phyloP scores from a whole-genome alignment of 2,329 filamentous ascomycete genomes.

The Monosporascus ibericus region DNA sequence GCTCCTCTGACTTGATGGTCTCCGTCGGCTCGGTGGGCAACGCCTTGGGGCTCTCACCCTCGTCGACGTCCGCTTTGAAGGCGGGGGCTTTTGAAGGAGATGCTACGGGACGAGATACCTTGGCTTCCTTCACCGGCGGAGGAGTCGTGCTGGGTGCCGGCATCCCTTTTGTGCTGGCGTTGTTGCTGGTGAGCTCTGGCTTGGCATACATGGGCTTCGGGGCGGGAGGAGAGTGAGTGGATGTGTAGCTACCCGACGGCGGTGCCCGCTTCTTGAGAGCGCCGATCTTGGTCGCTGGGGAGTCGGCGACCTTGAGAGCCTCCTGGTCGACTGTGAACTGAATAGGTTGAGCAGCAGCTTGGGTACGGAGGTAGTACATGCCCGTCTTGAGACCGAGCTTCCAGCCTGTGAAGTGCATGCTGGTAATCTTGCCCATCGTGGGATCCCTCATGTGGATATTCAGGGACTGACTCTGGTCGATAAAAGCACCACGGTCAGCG shows the following conservation, averaged over 20 bases:
- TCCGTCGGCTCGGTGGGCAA: constrained; percentile 65
- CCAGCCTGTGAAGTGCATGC: constrained; percentile 99
- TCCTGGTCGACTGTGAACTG: constrained; percentile 99
- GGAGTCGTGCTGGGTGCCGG: constrained; percentile 65
- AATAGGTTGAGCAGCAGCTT: constrained; percentile 92
- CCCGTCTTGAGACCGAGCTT: constrained; percentile 98
- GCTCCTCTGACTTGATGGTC: constrained; percentile 57
- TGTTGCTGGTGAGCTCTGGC: constrained; percentile 37
- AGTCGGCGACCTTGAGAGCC: constrained; percentile 81
- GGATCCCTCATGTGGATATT: constrained; percentile 99
- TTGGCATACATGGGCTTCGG: constrained; percentile 62
- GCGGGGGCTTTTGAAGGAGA: constrained; percentile 56
- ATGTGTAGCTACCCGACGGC: constrained; percentile 50
- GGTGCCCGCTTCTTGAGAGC: constrained; percentile 64
- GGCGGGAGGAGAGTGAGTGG: constrained; percentile 52
- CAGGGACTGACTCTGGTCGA: constrained; percentile 97
- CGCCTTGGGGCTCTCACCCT: constrained; percentile 74
- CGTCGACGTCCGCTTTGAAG: constrained; percentile 71
- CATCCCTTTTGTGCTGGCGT: constrained; percentile 49
- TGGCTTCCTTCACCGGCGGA: constrained; percentile 40
- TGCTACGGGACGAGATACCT: constrained; percentile 39
- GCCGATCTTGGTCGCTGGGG: constrained; percentile 60
- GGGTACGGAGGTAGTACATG: constrained; percentile 99
- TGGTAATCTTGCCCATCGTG: constrained; percentile 99
- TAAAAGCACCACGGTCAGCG: constrained; percentile 95